phyloP scores from a whole-genome alignment of 2,329 filamentous ascomycete species.

The Fusarium sp. region DNA sequence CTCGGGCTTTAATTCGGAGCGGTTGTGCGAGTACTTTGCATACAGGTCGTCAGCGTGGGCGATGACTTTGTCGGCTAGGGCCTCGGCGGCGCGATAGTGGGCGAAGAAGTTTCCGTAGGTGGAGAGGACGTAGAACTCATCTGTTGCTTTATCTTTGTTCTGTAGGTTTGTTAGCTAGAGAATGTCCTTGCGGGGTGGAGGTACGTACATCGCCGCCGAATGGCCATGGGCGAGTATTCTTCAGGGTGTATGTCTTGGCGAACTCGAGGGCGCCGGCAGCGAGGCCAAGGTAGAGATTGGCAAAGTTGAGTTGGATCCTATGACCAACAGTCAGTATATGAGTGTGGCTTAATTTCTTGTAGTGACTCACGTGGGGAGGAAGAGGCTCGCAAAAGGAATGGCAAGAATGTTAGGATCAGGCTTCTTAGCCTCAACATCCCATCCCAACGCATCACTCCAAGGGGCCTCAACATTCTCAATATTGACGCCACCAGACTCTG shows the following conservation, averaged over 20 bases:
- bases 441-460: slow-evolving; percentile 16
- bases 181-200: rapidly evolving
- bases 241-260: slow-evolving; percentile 69
- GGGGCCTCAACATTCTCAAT: slow-evolving; percentile 16
- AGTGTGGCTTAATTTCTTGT: too few relatives aligned
- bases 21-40: slow-evolving; percentile 54
- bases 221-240: slow-evolving; percentile 72
- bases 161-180: slow-evolving; percentile 7
- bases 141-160: slow-evolving; percentile 69
- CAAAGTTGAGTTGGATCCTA: slow-evolving; percentile 22
- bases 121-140: slow-evolving; percentile 77
- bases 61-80: slow-evolving; percentile 71
- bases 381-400: slow-evolving; percentile 4
- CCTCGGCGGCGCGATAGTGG: slow-evolving; percentile 72
- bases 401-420: slow-evolving; percentile 5
- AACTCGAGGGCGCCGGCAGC: slow-evolving; percentile 51
- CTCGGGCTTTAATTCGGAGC: slow-evolving; percentile 62
- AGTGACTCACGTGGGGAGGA: background rate
- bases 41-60: slow-evolving; percentile 65
- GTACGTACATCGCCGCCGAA: slow-evolving; percentile 70
- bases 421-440: slow-evolving; percentile 17
- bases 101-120: slow-evolving; percentile 77
- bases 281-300: slow-evolving; percentile 18
- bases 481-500: slow-evolving; percentile 12
- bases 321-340: background rate